Evolutionary conservation across 176 grass and related monocot genomes (phyloP).

Genomic region (Dactylis glomerata): DNA sequence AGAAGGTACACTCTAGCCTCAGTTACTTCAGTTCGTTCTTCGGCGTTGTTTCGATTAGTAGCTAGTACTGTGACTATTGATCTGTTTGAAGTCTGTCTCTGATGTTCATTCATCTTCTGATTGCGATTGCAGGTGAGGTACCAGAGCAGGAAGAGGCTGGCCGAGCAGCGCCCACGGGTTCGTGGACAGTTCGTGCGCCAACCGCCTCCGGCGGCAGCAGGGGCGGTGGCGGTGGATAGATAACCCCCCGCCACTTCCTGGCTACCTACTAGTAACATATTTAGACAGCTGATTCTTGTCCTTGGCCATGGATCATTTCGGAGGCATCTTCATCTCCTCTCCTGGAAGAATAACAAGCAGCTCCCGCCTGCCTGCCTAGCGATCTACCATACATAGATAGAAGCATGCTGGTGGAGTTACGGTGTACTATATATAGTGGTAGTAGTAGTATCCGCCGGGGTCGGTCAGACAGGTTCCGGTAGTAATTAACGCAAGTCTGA

Average conservation of each 20-base stretch:
- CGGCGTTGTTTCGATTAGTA: not conserved
- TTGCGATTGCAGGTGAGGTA: constrained; percentile 62
- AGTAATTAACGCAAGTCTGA: not conserved
- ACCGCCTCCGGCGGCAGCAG: not conserved
- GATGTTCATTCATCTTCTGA: not conserved
- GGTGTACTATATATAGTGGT: not conserved
- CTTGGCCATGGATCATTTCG: not conserved
- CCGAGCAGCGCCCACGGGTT: constrained; percentile 71
- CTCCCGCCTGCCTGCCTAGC: not conserved
- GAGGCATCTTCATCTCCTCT: too few relatives aligned
- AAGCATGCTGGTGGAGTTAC: not conserved
- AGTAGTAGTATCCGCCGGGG: not conserved
- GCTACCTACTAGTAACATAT: not conserved
- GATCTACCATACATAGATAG: not conserved
- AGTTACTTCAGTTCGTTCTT: constrained; percentile 27
- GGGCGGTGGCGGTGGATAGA: constrained; percentile 44
- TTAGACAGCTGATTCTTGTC: constrained; percentile 29
- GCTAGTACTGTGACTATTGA: not conserved
- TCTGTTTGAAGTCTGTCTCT: constrained; percentile 8
- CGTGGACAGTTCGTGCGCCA: constrained; percentile 80
- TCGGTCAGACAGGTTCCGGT: not conserved
- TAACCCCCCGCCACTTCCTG: constrained; percentile 30
- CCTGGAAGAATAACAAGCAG: constrained; percentile 3
- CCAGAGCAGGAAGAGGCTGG: constrained; percentile 73
- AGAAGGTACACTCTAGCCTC: constrained; percentile 85